Evolutionary conservation across 108 stramenopile genomes (phyloP).

Genomic region (Cyclotella sp.): DNA sequence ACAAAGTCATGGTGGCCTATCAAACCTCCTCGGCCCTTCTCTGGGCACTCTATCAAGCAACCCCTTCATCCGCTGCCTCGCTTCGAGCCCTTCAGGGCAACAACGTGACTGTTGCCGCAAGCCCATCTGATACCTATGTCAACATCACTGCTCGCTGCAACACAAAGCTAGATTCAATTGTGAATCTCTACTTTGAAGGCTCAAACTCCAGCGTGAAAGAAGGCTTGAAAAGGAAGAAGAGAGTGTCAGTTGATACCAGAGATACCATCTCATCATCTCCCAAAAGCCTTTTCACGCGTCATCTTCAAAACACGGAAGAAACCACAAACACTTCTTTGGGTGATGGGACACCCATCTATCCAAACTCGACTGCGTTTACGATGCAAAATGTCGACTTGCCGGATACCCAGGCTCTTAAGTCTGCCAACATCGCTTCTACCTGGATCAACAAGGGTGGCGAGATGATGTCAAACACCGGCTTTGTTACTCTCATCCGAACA

Average conservation of each 20-base stretch:
- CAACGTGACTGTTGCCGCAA: not conserved
- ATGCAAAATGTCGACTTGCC: slow-evolving; percentile 12
- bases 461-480: not conserved
- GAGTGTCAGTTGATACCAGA: not conserved
- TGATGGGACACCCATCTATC: not conserved
- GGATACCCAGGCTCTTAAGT: slow-evolving; percentile 1
- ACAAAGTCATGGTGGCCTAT: not conserved
- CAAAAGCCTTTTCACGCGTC: not conserved
- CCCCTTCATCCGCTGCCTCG: not conserved
- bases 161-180: not conserved
- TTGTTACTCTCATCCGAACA: slow-evolving; percentile 12
- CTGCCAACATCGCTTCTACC: slow-evolving; percentile 16
- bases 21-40: not conserved
- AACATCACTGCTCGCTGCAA: not conserved
- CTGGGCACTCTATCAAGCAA: slow-evolving; percentile 2
- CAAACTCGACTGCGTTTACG: slow-evolving; percentile 1
- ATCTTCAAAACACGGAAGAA: not conserved
- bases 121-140: not conserved
- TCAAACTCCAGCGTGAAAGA: not conserved
- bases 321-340: not conserved
- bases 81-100: not conserved
- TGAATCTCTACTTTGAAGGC: slow-evolving; percentile 3
- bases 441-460: slow-evolving; percentile 10
- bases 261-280: not conserved
- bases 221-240: not conserved